phyloP scores from a whole-genome alignment of 106 monocot genomes.

The Chionographis japonica region DNA sequence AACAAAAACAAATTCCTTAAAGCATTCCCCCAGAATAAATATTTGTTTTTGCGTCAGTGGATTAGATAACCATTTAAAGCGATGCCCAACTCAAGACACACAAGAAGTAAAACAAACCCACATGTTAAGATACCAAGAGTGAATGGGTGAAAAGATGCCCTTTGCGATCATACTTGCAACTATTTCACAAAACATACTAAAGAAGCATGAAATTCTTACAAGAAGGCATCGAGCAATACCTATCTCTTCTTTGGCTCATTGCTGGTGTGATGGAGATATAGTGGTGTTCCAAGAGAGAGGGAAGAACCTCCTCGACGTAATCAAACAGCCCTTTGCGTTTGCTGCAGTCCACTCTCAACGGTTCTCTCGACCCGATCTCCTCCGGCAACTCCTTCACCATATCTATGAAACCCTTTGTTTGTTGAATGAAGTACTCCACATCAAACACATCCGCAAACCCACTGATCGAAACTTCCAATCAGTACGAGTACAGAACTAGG shows the following conservation, averaged over 20 bases:
- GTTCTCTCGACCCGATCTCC: slow-evolving; percentile 56
- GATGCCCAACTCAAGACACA: too few species aligned
- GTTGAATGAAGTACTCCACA: slow-evolving; percentile 74
- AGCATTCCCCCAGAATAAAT: too few species aligned
- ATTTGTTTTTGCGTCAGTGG: too few species aligned
- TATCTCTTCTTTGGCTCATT: slow-evolving; percentile 95
- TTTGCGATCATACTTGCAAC: too few species aligned
- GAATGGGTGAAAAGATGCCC: too few species aligned
- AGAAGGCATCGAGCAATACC: slow-evolving; percentile 30
- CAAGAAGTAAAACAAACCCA: too few species aligned
- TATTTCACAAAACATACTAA: too few species aligned
- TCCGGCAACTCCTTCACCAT: slow-evolving; percentile 66
- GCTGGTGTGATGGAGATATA: slow-evolving; percentile 88
- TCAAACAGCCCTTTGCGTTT: slow-evolving; percentile 88
- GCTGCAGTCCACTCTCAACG: slow-evolving; percentile 86
- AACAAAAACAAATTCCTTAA: too few species aligned
- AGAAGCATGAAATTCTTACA: too few species aligned
- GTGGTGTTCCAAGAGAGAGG: slow-evolving; percentile 55
- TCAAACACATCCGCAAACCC: slow-evolving; percentile 91
- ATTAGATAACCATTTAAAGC: too few species aligned
- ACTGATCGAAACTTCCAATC: slow-evolving; percentile 43
- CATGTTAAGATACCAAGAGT: too few species aligned
- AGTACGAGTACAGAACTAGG: slow-evolving; percentile 1
- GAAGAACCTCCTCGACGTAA: slow-evolving; percentile 74
- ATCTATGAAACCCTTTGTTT: slow-evolving; percentile 54